Base-by-base conservation (phyloP, 169 alveolate genomes). In the Cryptosporidium tyzzeri region DNA sequence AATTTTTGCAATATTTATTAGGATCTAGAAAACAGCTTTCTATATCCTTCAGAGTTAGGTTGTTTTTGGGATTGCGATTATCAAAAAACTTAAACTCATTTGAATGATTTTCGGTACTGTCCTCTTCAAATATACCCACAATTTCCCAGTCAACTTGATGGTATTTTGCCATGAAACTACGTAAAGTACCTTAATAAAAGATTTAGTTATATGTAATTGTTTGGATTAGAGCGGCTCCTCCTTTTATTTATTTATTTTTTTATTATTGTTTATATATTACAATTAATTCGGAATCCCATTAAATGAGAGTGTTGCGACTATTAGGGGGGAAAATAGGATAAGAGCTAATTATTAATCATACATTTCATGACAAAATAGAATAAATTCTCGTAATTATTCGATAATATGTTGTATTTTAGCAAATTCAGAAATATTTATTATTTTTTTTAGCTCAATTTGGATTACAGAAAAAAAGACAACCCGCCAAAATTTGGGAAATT, bases 401-500 rank as follows among this genome's bases (percentile, higher is more conserved):
- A 10, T 8, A 3, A 8, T 55, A 21, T n/a, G 2, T 48, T 1
- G 18, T 48, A 12, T 48, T 14, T 14, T 48, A 48, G 18, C 51
- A 48, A 3, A 48, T 16, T 48, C 55, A 48, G 55, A 16, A 45
- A 48, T 48, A 48, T 45, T 45, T 45, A 9, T 0, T 39, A 35
- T 41, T 16, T 14, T 48, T 48, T 48, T 2, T 3, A 48, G 21
- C 21, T 12, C 5, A 3, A 48, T 12, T 48, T 48, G 55, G 7
- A 48, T 1, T 48, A 14, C 0, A 44, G 9, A 48, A 14, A 7
- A 65, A 18, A 65, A 65, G 71, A 65, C 53, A 65, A 31, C 71
- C 71, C 71, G 71, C 71, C 71, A 65, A 65, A 65, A 33, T 14
- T 65, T 39, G 8, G 37, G 23, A 55, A 55, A 55, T 55, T n/a